Evolutionary conservation across 352 stramenopile species (phyloP).

Genomic region (Globisporangium cylindrosporum): DNA sequence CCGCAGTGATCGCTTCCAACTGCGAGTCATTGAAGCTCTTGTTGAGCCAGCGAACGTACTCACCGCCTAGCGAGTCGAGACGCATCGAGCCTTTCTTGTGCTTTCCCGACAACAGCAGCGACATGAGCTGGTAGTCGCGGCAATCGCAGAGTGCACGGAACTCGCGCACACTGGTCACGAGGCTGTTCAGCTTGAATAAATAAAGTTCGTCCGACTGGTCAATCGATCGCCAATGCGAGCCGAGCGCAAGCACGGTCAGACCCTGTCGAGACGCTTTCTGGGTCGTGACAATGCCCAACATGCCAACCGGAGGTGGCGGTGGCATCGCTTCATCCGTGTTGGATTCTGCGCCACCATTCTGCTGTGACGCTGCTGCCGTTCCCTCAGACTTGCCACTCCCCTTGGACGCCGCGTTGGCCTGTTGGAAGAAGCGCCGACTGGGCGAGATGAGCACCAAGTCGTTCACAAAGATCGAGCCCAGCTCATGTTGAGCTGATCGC

Average conservation of each 20-base stretch:
- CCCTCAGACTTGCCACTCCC: background rate
- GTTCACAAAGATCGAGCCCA: constrained; percentile 65
- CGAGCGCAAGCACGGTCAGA: constrained; percentile 61
- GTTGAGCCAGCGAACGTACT: constrained; percentile 80
- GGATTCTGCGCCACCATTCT: constrained; percentile 3
- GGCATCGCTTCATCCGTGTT: background rate
- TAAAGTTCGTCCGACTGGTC: constrained; percentile 54
- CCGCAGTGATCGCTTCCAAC: constrained; percentile 85
- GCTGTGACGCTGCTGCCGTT: constrained; percentile 7
- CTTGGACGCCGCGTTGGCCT: constrained; percentile 21
- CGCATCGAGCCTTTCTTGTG: constrained; percentile 71
- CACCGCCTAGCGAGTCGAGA: constrained; percentile 73
- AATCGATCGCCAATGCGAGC: constrained; percentile 45
- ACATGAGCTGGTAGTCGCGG: constrained; percentile 68
- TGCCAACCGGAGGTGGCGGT: constrained; percentile 27
- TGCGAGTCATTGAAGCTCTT: constrained; percentile 89
- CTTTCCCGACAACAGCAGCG: constrained; percentile 71
- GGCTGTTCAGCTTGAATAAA: constrained; percentile 84
- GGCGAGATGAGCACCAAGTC: constrained; percentile 76
- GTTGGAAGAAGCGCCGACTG: constrained; percentile 51
- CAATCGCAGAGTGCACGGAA: constrained; percentile 85
- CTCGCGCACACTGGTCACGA: constrained; percentile 87
- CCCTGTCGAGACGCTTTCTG: constrained; percentile 72
- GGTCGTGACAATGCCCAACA: constrained; percentile 74
- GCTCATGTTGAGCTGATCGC: constrained; percentile 23